Conservation (phyloP, 805 yeast species). For the Metschnikowia amazonensis region DNA sequence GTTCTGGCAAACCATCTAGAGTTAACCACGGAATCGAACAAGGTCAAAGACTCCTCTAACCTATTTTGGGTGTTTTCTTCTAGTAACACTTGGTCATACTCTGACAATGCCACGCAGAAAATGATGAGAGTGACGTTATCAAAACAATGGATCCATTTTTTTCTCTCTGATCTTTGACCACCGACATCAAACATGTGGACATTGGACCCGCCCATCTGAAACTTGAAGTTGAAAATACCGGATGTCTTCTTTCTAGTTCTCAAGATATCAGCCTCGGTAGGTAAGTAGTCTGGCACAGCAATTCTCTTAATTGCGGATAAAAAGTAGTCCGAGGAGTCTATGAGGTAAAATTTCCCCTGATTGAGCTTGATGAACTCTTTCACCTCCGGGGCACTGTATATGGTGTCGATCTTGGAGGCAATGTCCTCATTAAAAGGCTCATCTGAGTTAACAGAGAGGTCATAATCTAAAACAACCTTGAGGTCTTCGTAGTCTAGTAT, state of each 20-base stretch:
- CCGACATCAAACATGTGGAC: conserved; percentile 74
- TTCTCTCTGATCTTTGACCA: conserved; percentile 93
- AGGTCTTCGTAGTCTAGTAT: conserved; percentile 36
- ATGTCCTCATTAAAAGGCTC: conserved; percentile 48
- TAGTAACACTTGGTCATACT: conserved; percentile 80
- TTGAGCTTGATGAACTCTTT: conserved; percentile 52
- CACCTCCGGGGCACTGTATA: conserved; percentile 61
- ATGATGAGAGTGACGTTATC: conserved; percentile 87
- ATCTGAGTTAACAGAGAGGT: conserved; percentile 51
- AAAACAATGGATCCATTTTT: conserved; percentile 96
- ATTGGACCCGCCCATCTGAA: conserved; percentile 61
- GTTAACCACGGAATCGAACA: conserved; percentile 87
- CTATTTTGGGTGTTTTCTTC: conserved; percentile 38
- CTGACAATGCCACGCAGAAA: conserved; percentile 87
- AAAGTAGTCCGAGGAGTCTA: conserved; percentile 83
- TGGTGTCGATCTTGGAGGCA: conserved; percentile 44
- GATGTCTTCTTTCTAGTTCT: conserved; percentile 89
- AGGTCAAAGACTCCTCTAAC: conserved; percentile 52
- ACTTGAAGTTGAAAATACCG: conserved; percentile 81
- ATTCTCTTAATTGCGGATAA: conserved; percentile 65
- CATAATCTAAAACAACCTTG: conserved; percentile 44
- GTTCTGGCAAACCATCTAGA: conserved; percentile 90
- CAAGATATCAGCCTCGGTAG: conserved; percentile 72
- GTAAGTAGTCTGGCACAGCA: conserved; percentile 56
- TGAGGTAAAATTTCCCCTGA: conserved; percentile 69